Percentiles rank a stretch among this genome's conserved stretches.
Evolutionary conservation across 805 yeast genomes (phyloP).

Genomic region (Sugiyamaella lignohabitans): DNA sequence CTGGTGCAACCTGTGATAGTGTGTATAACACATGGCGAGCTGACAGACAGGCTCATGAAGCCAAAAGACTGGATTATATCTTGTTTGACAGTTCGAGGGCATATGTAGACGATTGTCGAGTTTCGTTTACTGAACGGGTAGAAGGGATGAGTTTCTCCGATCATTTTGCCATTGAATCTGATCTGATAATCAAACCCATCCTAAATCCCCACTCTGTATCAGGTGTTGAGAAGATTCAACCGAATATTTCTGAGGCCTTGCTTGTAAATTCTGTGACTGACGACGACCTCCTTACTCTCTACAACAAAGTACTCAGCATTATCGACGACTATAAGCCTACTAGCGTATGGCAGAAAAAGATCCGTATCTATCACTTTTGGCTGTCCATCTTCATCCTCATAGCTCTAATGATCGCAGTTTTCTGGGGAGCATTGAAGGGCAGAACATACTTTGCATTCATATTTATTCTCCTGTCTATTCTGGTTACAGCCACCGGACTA

Average conservation of each 20-base stretch:
- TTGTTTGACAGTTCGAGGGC: slow-evolving; percentile 56
- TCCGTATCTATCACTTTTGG: slow-evolving; percentile 63
- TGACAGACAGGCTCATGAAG: slow-evolving; percentile 48
- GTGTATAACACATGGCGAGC: slow-evolving; percentile 80
- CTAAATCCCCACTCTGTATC: too few relatives aligned
- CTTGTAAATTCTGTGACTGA: slow-evolving; percentile 10
- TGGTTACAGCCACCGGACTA: slow-evolving; percentile 59
- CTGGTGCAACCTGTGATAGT: slow-evolving; percentile 90
- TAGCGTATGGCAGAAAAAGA: slow-evolving; percentile 49
- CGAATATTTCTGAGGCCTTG: background rate
- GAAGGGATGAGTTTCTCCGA: slow-evolving; percentile 74
- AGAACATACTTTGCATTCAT: slow-evolving; percentile 62
- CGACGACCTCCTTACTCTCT: slow-evolving; percentile 22
- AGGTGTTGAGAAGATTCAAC: background rate
- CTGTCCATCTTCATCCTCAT: slow-evolving; percentile 47
- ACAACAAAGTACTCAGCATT: slow-evolving; percentile 44
- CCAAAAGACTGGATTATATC: slow-evolving; percentile 87
- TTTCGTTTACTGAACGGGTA: slow-evolving; percentile 63
- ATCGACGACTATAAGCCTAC: slow-evolving; percentile 47
- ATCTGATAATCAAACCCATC: slow-evolving; percentile 11
- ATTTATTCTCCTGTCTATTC: slow-evolving; percentile 49
- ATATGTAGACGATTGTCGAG: slow-evolving; percentile 54
- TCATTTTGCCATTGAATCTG: slow-evolving; percentile 65
- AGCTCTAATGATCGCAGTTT: slow-evolving; percentile 47
- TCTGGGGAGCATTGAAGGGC: slow-evolving; percentile 50